Evolutionary conservation across 176 grass and related monocot species (phyloP).

Genomic region (barley (Hordeum vulgare)): DNA sequence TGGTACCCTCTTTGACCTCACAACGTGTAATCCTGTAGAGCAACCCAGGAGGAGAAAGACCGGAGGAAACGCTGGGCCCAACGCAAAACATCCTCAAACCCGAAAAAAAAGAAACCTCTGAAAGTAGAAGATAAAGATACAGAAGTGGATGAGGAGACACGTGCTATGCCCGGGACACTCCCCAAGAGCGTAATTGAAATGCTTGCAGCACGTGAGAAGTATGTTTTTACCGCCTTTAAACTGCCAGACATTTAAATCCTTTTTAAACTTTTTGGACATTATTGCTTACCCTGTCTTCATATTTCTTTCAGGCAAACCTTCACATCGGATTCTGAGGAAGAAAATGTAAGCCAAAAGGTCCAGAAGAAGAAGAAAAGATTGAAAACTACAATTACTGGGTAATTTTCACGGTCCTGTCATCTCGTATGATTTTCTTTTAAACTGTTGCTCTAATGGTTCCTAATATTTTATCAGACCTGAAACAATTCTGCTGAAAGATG

Average conservation of each 20-base stretch:
- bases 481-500: conserved; percentile 69
- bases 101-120: not conserved
- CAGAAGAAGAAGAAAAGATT: conserved; percentile 48
- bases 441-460: not conserved
- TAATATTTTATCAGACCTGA: conserved; percentile 63
- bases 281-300: conserved; percentile 8
- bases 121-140: conserved; percentile 22
- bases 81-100: conserved; percentile 38
- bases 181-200: conserved; percentile 65
- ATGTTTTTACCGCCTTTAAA: conserved; percentile 23
- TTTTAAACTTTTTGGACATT: not conserved
- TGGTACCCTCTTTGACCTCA: not conserved
- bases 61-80: conserved; percentile 42
- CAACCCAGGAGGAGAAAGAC: conserved; percentile 29
- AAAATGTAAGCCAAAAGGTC: conserved; percentile 46
- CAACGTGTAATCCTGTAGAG: conserved; percentile 18
- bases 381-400: conserved; percentile 51
- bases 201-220: conserved; percentile 97
- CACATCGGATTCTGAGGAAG: conserved; percentile 82
- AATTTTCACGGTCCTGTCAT: conserved; percentile 17
- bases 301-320: conserved; percentile 59
- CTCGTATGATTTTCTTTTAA: not conserved
- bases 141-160: conserved; percentile 19
- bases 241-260: not conserved
- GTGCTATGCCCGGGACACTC: conserved; percentile 60